A percentile compares a stretch with the other conserved stretches of the same genome.
phyloP scores from a whole-genome alignment of 495 filamentous ascomycete genomes.

The Talaromyces adpressus region DNA sequence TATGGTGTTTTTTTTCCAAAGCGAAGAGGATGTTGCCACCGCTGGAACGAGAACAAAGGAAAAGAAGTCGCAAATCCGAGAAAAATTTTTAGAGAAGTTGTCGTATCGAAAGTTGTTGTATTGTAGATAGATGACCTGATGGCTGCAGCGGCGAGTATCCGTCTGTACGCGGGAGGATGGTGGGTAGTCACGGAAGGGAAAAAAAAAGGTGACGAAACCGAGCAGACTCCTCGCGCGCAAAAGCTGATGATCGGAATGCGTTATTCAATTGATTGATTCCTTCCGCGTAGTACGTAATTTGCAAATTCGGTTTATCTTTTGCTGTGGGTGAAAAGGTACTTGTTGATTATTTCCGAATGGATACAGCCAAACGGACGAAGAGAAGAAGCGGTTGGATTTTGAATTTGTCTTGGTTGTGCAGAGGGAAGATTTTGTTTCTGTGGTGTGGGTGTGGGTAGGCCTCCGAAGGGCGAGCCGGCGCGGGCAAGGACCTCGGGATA shows the following conservation, averaged over 20 bases:
- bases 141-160: slow-evolving; percentile 3
- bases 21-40: slow-evolving; percentile 18
- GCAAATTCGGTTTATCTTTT: neutral
- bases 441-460: neutral
- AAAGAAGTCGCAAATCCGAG: neutral
- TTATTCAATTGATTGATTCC: neutral
- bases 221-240: slow-evolving; percentile 8
- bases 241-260: neutral
- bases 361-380: slow-evolving; percentile 10
- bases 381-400: slow-evolving; percentile 1
- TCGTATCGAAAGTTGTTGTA: neutral
- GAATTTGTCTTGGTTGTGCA: neutral
- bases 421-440: neutral
- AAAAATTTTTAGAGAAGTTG: neutral
- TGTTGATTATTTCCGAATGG: neutral
- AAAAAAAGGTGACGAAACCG: slow-evolving; percentile 27
- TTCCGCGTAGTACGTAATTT: neutral
- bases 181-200: slow-evolving; percentile 13
- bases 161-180: neutral
- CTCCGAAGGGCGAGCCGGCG: neutral
- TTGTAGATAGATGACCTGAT: neutral
- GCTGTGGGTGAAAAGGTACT: neutral
- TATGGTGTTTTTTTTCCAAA: slow-evolving; percentile 12
- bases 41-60: neutral
- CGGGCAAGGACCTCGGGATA: slow-evolving; percentile 1